Base-by-base conservation (phyloP, 106 monocot genomes). In the Apostasia ramifera region DNA sequence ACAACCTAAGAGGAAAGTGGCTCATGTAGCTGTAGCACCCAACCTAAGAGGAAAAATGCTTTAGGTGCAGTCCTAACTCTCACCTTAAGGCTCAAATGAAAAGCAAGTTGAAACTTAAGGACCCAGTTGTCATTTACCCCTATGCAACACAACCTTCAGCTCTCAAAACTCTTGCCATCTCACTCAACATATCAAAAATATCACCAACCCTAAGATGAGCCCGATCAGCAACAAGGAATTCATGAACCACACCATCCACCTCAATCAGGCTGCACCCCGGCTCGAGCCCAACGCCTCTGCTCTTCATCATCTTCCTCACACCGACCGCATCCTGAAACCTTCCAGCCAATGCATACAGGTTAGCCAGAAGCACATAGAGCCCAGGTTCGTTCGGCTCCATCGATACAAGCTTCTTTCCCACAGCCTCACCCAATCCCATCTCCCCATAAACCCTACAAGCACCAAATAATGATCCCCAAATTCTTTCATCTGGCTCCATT, bases 391-490 rank as follows among this genome's bases (percentile, higher is more conserved):
- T 5, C 6, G 75, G 57, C n/a, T 40, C 71, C 7, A 71, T 45
- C 52, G 76, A 76, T 11, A 75, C 13, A 50, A 81, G 70, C 12
- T 40, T 13, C n/a, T 76, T 65, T 11, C 71, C 70, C 3, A 47
- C 44, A 57, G 55, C 59, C 6, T 14, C 51, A 58, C 70, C 81
- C 37, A 76, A 44, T 6, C 50, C 63, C 59, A 70, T 26, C 10
- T 61, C 51, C 0, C 58, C 50, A 71, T 71, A 11, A 45, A 59
- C 42, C 11, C 48, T 47, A 45, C 59, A 71, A 59, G 71, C 58
- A 57, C 70, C 47, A 41, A 82, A 55, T 11, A 86, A 41, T 7
- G 82, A 40, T 46, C 77, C 78, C 86, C 76, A 86, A 8, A 74
- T 66, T 14, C 61, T 49, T 2, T 67, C 50, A 64, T 77, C 76